Evolutionary conservation across 768 basidiomycete species (phyloP), one percentile per base, ranked within the genome.

Genomic region (Psilocybe cyanescens): DNA sequence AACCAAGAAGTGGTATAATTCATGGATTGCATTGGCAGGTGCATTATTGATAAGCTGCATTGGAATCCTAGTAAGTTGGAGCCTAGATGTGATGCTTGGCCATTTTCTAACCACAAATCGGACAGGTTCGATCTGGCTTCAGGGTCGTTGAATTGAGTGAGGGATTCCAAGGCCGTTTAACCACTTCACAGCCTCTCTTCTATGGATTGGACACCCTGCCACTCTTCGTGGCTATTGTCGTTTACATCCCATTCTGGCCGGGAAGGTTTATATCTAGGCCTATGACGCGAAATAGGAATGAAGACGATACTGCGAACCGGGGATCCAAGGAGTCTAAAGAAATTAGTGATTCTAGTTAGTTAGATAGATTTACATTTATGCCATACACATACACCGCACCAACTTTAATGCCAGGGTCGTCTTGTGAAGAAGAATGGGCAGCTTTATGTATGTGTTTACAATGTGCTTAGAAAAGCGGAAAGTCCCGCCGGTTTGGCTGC

Each of bases 181-280:
- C 84, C 5, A 86, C 79, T 2, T 81, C 80, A 3, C 89, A 91
- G 70, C 71, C 68, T 3, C 84, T 80, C 65, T 90, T 92, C 71
- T 92, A 90, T 68, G 83, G 75, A 1, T 76, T 91, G 41, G 77
- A 93, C 70, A 83, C 88, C 0, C 76, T 90, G 4, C 90, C 89
- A 7, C 77, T 91, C 7, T 81, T 87, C 61, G 69, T 91, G 33
- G 87, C 88, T 28, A 81, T 87, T 47, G 72, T 71, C 0, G 74
- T 84, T 12, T 90, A 88, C 65, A 66, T 76, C 24, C 74, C 83
- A 16, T 86, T 88, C 70, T 92, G 89, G 88, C 90, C 88, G 3
- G 86, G 87, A 5, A 71, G 81, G 63, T 83, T 84, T 67, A 85
- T 86, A 44, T 35, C 66, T 67, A 85, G 86, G 24, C 81, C 17